Conservation (phyloP, 2,329 filamentous ascomycete species). For the Cadophora gregata region DNA sequence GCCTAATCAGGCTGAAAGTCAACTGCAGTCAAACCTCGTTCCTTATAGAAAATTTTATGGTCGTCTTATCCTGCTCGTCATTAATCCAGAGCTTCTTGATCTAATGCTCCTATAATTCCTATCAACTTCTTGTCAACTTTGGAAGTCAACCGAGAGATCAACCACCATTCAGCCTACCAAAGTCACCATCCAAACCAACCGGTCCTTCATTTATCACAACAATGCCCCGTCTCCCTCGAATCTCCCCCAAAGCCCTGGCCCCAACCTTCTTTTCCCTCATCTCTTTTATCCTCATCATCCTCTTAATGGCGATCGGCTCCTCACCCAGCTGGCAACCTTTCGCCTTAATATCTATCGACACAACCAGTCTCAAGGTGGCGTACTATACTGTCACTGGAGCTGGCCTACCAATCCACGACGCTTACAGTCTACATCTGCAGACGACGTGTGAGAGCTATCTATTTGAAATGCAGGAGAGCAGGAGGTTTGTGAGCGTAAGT, state of each 20-base stretch:
- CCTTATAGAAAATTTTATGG: not conserved
- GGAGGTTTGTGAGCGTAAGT: not conserved
- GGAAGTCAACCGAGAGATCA: not conserved
- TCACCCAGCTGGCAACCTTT: constrained; percentile 11
- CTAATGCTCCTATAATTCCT: no score
- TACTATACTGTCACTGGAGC: not conserved
- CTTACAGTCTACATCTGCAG: constrained; percentile 22
- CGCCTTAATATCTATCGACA: constrained; percentile 23
- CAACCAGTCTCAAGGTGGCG: constrained; percentile 1
- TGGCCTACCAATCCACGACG: constrained; percentile 24
- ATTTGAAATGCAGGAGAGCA: not conserved
- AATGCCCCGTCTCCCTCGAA: not conserved
- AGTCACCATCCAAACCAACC: no score
- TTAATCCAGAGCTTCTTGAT: no score
- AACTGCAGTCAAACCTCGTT: not conserved
- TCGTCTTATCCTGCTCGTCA: no score
- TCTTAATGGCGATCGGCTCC: constrained; percentile 19
- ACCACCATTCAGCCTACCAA: no score
- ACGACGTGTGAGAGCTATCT: constrained; percentile 21
- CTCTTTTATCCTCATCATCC: constrained; percentile 10
- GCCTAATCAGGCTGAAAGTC: not conserved
- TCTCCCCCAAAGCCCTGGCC: not conserved
- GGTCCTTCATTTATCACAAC: no score
- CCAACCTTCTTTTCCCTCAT: constrained; percentile 13
- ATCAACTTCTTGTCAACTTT: no score